A percentile compares a stretch with the other conserved stretches of the same genome.
Conservation (phyloP, 345 rosid species). For the Salix suchowensis region DNA sequence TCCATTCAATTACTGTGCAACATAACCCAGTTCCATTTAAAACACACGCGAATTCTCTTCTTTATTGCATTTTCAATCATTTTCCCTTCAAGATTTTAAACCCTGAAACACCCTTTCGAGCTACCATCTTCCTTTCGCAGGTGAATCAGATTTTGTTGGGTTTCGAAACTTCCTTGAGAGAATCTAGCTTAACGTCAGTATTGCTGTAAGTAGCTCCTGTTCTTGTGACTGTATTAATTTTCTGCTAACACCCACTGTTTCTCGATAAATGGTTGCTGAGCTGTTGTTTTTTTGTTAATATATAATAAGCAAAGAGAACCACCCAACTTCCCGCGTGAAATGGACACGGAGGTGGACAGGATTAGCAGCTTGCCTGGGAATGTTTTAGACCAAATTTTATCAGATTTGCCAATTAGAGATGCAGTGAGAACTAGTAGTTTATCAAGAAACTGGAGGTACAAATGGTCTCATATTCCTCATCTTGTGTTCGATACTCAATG, state of each 20-base stretch:
- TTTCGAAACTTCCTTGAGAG: background rate
- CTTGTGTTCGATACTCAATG: constrained; percentile 55
- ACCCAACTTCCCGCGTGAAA: constrained; percentile 36
- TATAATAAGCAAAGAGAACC: constrained; percentile 52
- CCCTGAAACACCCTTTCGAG: background rate
- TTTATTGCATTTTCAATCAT: background rate
- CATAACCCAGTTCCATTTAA: background rate
- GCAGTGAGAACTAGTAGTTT: constrained; percentile 61
- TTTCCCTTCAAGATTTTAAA: background rate
- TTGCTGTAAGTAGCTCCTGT: background rate
- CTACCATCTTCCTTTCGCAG: background rate
- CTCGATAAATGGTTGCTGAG: background rate
- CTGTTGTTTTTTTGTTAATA: constrained; percentile 9
- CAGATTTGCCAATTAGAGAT: constrained; percentile 51
- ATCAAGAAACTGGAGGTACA: constrained; percentile 57
- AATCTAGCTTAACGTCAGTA: background rate
- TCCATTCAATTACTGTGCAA: background rate
- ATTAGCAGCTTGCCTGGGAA: constrained; percentile 55
- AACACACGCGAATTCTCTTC: too few species aligned
- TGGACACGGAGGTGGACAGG: constrained; percentile 40
- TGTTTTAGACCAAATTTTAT: constrained; percentile 49
- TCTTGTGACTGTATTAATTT: background rate
- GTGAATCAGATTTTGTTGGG: background rate
- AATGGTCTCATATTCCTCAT: constrained; percentile 52
- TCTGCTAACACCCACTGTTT: background rate